A percentile compares a stretch with the other conserved stretches of the same genome.
These are phyloP conservation scores for Eucalyptus curtisii DNA, from an alignment of 345 rosid species.

Conservation along the genomic window DNA sequence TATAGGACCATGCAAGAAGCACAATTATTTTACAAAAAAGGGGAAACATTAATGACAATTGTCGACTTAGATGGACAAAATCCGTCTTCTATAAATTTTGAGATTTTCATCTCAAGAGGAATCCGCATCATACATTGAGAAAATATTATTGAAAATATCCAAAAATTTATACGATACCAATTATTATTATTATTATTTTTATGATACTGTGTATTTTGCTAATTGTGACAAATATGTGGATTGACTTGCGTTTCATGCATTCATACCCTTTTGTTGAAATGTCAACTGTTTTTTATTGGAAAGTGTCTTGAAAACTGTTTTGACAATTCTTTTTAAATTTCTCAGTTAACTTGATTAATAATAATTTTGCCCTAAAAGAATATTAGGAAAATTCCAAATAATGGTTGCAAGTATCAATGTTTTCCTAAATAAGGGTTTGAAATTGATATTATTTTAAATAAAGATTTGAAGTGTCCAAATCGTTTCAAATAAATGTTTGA, in stretches of 20 bases:
- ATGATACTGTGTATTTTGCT: background rate
- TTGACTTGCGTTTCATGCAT: background rate
- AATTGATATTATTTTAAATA: too few species aligned
- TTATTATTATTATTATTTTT: too few species aligned
- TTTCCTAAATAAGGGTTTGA: accelerated
- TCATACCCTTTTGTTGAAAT: background rate
- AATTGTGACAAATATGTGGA: background rate
- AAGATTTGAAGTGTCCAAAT: too few species aligned
- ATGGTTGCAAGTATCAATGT: too few species aligned
- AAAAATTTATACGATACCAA: background rate
- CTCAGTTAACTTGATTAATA: background rate
- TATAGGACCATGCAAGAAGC: background rate
- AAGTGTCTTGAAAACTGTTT: background rate
- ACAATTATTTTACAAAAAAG: background rate
- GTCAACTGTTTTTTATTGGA: background rate
- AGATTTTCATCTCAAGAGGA: background rate
- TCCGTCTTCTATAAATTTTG: background rate
- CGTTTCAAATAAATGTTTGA: too few species aligned
- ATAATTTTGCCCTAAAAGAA: background rate
- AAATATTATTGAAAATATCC: background rate
- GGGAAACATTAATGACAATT: background rate
- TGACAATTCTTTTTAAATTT: background rate
- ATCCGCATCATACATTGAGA: background rate
- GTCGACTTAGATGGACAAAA: background rate
- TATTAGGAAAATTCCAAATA: background rate